Evolutionary conservation across 306 rosid species (phyloP).

Genomic region (Adenanthera pavonina): DNA sequence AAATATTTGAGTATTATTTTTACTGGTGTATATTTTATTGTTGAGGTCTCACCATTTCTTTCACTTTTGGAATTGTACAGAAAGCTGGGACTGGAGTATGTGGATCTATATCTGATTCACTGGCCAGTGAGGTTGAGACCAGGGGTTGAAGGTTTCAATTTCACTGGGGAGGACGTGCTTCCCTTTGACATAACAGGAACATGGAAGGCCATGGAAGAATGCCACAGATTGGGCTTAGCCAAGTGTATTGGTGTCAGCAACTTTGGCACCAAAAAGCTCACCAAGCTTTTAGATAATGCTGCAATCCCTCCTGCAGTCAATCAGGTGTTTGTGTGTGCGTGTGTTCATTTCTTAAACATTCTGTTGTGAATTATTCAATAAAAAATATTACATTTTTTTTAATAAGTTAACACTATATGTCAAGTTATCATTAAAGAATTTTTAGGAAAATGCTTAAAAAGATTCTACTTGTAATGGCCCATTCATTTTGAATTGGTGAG

Average conservation of each 20-base stretch:
- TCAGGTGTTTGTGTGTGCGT: neutral
- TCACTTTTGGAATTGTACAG: conserved; percentile 24
- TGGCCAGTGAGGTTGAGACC: conserved; percentile 48
- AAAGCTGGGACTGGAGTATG: conserved; percentile 42
- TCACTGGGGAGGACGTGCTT: conserved; percentile 35
- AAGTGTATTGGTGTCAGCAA: conserved; percentile 57
- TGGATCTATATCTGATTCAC: conserved; percentile 52
- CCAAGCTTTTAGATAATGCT: neutral
- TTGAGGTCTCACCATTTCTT: neutral
- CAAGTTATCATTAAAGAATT: neutral
- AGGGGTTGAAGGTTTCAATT: conserved; percentile 27
- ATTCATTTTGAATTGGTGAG: neutral
- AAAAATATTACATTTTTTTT: too few relatives aligned
- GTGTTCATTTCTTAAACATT: neutral
- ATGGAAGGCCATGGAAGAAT: conserved; percentile 57
- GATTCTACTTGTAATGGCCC: neutral
- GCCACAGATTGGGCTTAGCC: conserved; percentile 43
- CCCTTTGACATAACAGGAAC: conserved; percentile 49
- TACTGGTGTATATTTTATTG: neutral
- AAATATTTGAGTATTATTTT: neutral
- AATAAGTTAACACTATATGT: neutral
- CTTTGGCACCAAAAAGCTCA: conserved; percentile 30
- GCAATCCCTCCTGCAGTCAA: conserved; percentile 7
- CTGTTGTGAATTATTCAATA: neutral
- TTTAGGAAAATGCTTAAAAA: neutral